A percentile compares a stretch with the other conserved stretches of the same genome.
These are phyloP conservation scores for Zhuliangozyma blackwelliae DNA, from an alignment of 1,139 yeast genomes.

Conservation along the genomic window DNA sequence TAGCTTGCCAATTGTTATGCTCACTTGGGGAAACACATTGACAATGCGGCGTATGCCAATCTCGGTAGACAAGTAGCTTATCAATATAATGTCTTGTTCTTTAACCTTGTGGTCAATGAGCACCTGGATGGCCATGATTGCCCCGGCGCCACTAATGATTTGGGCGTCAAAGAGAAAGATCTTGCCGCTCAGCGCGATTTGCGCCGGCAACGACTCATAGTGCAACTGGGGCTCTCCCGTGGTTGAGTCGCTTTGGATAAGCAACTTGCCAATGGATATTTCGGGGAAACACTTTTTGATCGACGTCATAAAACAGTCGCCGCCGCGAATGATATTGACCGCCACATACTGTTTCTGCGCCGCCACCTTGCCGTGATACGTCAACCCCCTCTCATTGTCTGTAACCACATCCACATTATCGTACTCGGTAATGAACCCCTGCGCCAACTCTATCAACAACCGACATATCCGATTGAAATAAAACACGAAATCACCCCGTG, in stretches of 20 bases:
- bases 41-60: constrained; percentile 72
- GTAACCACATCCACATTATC: constrained; percentile 36
- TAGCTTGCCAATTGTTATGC: constrained; percentile 66
- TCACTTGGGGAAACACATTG: constrained; percentile 67
- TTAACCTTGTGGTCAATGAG: constrained; percentile 75
- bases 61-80: constrained; percentile 75
- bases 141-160: constrained; percentile 87
- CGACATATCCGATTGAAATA: constrained; percentile 78
- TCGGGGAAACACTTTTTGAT: constrained; percentile 73
- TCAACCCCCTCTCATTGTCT: constrained; percentile 17
- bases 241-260: constrained; percentile 80
- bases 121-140: constrained; percentile 91
- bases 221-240: constrained; percentile 96
- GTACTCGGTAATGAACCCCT: constrained; percentile 42
- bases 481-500: constrained; percentile 76
- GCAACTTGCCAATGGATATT: constrained; percentile 71
- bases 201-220: constrained; percentile 53
- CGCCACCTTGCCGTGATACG: constrained; percentile 36
- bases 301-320: constrained; percentile 85
- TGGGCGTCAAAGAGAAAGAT: constrained; percentile 82
- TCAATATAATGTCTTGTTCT: constrained; percentile 59
- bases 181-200: constrained; percentile 32
- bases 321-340: constrained; percentile 80
- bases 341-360: constrained; percentile 53
- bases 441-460: constrained; percentile 61